Base-by-base conservation (phyloP, 1,284 basidiomycete genomes). In the Schizophyllum amplum region DNA sequence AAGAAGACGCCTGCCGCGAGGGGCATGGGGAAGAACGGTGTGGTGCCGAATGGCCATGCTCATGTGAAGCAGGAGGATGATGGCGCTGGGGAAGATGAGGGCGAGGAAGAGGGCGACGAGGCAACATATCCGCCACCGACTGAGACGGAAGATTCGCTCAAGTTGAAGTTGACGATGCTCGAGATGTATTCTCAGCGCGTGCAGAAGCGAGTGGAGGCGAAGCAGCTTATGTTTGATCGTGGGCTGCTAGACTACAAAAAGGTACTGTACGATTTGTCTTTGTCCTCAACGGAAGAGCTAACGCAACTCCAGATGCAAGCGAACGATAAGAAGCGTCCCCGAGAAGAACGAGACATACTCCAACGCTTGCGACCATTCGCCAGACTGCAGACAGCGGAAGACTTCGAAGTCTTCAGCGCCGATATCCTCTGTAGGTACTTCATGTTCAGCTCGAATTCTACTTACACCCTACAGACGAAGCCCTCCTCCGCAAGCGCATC, bases 231-330 rank as follows among this genome's bases (percentile, higher is more conserved):
- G 69, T 96, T 95, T 67, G 91, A 98, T 66, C 80, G 96, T 54
- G 93, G 93, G 1, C 72, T 99, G 58, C 77, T 97, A 51, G 94
- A 98, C 66, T 94, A 96, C 69, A 97, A 95, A 71, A 92, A 92
- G 83, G 94, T 94, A 22, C 25, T 53, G 27, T 51, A 57, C 49
- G 47, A 24, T 23, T 48, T 48, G 53, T n/a, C n/a, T n/a, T n/a
- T n/a, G n/a, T n/a, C n/a, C n/a, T n/a, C n/a, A n/a, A n/a, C n/a
- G n/a, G n/a, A n/a, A n/a, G 17, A 13, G 7, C 33, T 42, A 9
- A 42, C 17, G 17, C 17, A 17, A 42, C 4, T 48, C 6, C 69
- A 97, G 91, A 91, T 94, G 74, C 86, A 91, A 77, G 90, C 91
- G 7, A 81, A 82, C 0, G 97, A 99, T 63, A 90, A 94, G 72